Conservation (phyloP, 2,329 filamentous ascomycete genomes). For the Didymosphaeria variabile region DNA sequence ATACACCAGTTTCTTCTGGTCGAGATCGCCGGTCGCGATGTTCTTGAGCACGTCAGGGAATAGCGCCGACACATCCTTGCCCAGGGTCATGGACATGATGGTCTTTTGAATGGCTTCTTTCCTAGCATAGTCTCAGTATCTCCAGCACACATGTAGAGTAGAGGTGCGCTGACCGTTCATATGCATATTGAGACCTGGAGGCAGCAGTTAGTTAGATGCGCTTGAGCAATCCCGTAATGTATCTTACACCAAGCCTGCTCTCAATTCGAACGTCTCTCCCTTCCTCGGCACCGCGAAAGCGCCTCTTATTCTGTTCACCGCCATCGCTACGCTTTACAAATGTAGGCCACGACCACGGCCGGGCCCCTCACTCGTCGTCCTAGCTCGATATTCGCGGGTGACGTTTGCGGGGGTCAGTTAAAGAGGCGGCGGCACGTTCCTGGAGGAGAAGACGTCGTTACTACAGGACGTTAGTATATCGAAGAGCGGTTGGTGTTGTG, state of each 20-base stretch:
- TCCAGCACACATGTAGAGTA: background rate
- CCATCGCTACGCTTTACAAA: constrained; percentile 67
- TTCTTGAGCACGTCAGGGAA: constrained; percentile 99
- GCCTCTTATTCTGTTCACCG: constrained; percentile 93
- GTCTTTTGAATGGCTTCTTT: constrained; percentile 99
- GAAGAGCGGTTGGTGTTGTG: constrained; percentile 8
- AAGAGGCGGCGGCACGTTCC: constrained; percentile 19
- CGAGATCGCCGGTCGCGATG: constrained; percentile 91
- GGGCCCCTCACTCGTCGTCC: constrained; percentile 45
- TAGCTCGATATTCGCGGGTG: constrained; percentile 11
- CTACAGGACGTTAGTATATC: background rate
- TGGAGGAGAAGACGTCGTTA: background rate
- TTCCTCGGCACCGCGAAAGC: constrained; percentile 93
- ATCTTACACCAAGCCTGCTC: constrained; percentile 80
- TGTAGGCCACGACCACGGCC: constrained; percentile 40
- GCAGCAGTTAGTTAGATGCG: constrained; percentile 46
- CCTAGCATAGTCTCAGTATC: constrained; percentile 57
- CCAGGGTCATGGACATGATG: constrained; percentile 99
- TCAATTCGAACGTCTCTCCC: constrained; percentile 97
- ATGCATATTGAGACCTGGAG: constrained; percentile 91
- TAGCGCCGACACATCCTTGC: constrained; percentile 96
- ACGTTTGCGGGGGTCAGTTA: constrained; percentile 14
- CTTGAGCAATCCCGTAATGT: constrained; percentile 15
- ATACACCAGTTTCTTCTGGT: constrained; percentile 99
- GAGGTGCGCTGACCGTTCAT: constrained; percentile 72